These are phyloP conservation scores for Aureobasidium namibiae DNA, from an alignment of 2,329 filamentous ascomycete species.

Conservation along the genomic window DNA sequence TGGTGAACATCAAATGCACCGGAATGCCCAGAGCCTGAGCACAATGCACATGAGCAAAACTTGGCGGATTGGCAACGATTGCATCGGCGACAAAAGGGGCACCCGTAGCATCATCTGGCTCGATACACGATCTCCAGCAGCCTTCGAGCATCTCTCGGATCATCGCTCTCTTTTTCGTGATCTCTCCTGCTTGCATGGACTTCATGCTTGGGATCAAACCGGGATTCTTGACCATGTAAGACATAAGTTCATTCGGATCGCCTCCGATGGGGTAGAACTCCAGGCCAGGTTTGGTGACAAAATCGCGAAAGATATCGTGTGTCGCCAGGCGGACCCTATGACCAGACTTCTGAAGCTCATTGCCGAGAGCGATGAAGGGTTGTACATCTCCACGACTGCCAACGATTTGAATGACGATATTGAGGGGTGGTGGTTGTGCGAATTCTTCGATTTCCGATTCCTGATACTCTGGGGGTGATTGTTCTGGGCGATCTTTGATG, in stretches of 20 bases:
- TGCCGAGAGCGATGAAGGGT: constrained; percentile 42
- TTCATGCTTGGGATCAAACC: constrained; percentile 78
- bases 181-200: constrained; percentile 66
- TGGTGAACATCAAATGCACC: constrained; percentile 84
- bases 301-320: constrained; percentile 41
- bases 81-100: constrained; percentile 72
- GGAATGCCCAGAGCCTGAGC: constrained; percentile 69
- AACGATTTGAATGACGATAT: constrained; percentile 42
- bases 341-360: constrained; percentile 39
- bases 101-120: background rate
- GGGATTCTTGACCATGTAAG: constrained; percentile 87
- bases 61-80: constrained; percentile 71
- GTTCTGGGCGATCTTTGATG: background rate
- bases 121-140: constrained; percentile 69
- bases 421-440: constrained; percentile 25
- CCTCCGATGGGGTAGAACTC: constrained; percentile 46
- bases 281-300: constrained; percentile 41
- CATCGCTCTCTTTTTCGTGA: constrained; percentile 65
- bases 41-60: constrained; percentile 67
- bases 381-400: constrained; percentile 44
- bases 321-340: constrained; percentile 42
- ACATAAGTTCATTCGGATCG: constrained; percentile 46
- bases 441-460: background rate
- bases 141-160: constrained; percentile 75
- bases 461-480: background rate